These are phyloP conservation scores for Ramularia collo-cygni DNA, from an alignment of 2,329 filamentous ascomycete species.

Conservation along the genomic window DNA sequence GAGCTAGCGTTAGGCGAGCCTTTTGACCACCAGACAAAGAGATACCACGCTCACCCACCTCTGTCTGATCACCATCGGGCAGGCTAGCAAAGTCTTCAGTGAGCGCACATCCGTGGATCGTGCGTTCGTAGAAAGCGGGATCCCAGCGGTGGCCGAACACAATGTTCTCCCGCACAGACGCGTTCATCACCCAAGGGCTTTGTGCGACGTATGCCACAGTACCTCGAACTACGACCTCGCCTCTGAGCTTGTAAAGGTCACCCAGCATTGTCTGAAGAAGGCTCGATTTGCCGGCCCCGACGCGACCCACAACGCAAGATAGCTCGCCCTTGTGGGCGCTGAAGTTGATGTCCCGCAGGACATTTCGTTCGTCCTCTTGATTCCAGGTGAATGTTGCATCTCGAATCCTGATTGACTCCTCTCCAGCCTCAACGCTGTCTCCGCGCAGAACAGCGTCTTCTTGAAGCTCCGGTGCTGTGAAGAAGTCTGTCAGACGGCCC, in stretches of 20 bases:
- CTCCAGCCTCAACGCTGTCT: slow-evolving; percentile 65
- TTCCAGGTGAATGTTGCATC: slow-evolving; percentile 95
- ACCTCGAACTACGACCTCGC: slow-evolving; percentile 75
- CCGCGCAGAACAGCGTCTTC: slow-evolving; percentile 67
- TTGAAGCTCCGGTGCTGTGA: slow-evolving; percentile 85
- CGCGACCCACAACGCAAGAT: slow-evolving; percentile 84
- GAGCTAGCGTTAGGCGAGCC: slow-evolving; percentile 81
- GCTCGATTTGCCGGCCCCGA: slow-evolving; percentile 93
- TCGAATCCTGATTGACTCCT: slow-evolving; percentile 76
- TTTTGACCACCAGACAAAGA: slow-evolving; percentile 95
- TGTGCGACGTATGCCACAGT: slow-evolving; percentile 87
- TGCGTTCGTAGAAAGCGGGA: slow-evolving; percentile 87
- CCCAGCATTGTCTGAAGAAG: slow-evolving; percentile 82
- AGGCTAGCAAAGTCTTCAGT: slow-evolving; percentile 84
- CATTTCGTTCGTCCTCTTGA: slow-evolving; percentile 61
- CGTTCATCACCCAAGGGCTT: slow-evolving; percentile 94
- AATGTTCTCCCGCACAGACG: slow-evolving; percentile 94
- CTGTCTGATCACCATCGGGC: slow-evolving; percentile 91
- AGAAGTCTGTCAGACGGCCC: slow-evolving; percentile 73
- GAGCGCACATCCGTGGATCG: slow-evolving; percentile 83
- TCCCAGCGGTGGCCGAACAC: slow-evolving; percentile 94
- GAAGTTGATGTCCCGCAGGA: slow-evolving; percentile 78
- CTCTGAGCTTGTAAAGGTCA: slow-evolving; percentile 83
- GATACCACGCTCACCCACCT: slow-evolving; percentile 94
- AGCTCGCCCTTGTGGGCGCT: slow-evolving; percentile 87